These are phyloP conservation scores for Tolypocladium inflatum DNA, from an alignment of 2,329 filamentous ascomycete genomes.

Conservation along the genomic window DNA sequence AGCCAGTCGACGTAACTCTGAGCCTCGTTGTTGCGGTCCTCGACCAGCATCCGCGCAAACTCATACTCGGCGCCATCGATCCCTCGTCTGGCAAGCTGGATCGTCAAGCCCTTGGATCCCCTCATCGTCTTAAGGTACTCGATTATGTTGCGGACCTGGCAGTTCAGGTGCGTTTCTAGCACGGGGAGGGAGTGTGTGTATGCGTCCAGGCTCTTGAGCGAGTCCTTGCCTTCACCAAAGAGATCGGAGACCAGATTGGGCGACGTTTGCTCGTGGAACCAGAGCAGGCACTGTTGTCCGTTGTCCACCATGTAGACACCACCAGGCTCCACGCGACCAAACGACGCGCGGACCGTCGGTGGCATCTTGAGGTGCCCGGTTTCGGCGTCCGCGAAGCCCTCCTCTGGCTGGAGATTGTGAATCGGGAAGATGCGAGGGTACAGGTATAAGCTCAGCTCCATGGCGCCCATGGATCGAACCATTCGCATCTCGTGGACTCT, in stretches of 20 bases:
- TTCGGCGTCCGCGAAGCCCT: conserved; percentile 83
- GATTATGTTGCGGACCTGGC: conserved; percentile 87
- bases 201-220: conserved; percentile 68
- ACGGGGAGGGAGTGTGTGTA: conserved; percentile 73
- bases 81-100: conserved; percentile 86
- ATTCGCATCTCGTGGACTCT: conserved; percentile 86
- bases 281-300: conserved; percentile 82
- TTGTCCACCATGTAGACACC: conserved; percentile 94
- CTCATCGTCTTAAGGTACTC: conserved; percentile 75
- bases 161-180: conserved; percentile 85
- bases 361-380: conserved; percentile 84
- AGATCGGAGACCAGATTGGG: conserved; percentile 86
- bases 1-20: conserved; percentile 98
- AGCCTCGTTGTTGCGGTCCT: conserved; percentile 95
- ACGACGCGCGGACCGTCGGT: conserved; percentile 69
- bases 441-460: conserved; percentile 82
- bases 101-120: conserved; percentile 76
- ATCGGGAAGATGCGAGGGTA: conserved; percentile 90
- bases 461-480: conserved; percentile 76
- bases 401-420: conserved; percentile 77
- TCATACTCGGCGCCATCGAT: conserved; percentile 94
- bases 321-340: conserved; percentile 80
- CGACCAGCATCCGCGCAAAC: conserved; percentile 82
- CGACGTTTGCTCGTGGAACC: conserved; percentile 87
- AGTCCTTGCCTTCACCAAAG: conserved; percentile 65